Evolutionary conservation across 805 yeast genomes (phyloP), one percentile per base, ranked within the genome.

Genomic region (Candida takata): DNA sequence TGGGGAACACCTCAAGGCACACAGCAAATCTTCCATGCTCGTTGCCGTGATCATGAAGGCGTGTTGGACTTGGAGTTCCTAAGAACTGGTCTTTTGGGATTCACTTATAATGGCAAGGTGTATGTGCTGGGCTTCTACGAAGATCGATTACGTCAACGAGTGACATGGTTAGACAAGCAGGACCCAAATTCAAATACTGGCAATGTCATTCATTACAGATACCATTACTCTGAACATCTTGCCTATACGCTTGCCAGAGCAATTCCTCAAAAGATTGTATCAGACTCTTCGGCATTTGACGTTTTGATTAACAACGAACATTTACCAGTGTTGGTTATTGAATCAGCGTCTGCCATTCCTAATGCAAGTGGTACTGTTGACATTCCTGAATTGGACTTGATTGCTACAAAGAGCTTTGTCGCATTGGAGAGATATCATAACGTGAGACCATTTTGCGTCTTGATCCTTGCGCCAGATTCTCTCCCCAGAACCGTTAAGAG

Each of bases 271-370:
- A 73, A 86, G 17, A 79, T 82, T 29, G 80, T 88, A 1, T 79
- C 79, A 35, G 98, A 92, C 49, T 85, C 95, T 43, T 81, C 97
- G 2, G 87, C 92, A 14, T 92, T 92, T 59, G 97, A 92, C 51
- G 71, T 85, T 3, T 72, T 71, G 39, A 72, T 84, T 33, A 86
- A 83, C 29, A 48, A 49, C 34, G 95, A 86, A 51, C 81, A 82
- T 51, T 64, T 90, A 18, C 84, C 95, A 0, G 87, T 87, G 5
- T 82, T 88, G 6, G 76, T 90, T 3, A 74, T 92, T 15, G 99
- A 92, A 54, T 78, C 90, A 24, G 62, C 74, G 1, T 50, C 69
- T 23, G 80, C 77, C 4, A 50, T 49, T 13, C 51, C 64, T n/a
- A 42, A 43, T 35, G 48, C 21, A 30, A 41, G 44, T 11, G 54